Evolutionary conservation across 805 yeast species (phyloP), one percentile per base, ranked within the genome.

Genomic region (Phaffomyces antillensis): DNA sequence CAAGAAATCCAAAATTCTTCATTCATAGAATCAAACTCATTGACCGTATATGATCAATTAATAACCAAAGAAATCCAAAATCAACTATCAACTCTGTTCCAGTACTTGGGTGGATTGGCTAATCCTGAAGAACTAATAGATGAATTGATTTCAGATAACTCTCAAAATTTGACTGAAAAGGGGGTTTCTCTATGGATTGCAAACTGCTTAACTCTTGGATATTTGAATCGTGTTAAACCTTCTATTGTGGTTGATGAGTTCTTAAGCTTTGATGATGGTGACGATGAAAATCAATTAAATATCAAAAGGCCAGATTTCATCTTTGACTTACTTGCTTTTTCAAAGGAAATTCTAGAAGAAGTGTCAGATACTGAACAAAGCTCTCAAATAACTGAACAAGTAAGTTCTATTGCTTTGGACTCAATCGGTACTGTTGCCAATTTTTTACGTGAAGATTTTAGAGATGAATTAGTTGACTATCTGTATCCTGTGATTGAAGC

Each of bases 401-500:
- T 50, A 1, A 47, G 44, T 24, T 58, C 66, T 3, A 63, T 73
- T 12, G 70, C 82, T 0, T 48, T 80, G 5, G 72, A 71, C 41
- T 55, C 80, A 0, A 67, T 81, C 34, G 61, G 63, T 1, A 48
- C 52, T 15, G 58, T 61, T 5, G 61, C 66, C n/a, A 49, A 47
- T 12, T 45, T 59, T 5, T 39, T 71, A 37, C 25, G 46, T 30
- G 44, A 50, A 17, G 60, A 55, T 4, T 52, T 56, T 25, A 54
- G 72, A 36, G 68, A 68, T 16, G 84, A 83, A 46, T 62, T 91
- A 30, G 76, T 86, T 49, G 95, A 87, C 49, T 71, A 75, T 45
- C 60, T 93, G 8, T 86, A 79, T 52, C 84, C 91, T 0, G 72
- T 89, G 0, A 70, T 90, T 24, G 89, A 86, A 41, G 74, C 79